Evolutionary conservation across 2,329 filamentous ascomycete genomes (phyloP).

Genomic region (Chlorencoelia australis): DNA sequence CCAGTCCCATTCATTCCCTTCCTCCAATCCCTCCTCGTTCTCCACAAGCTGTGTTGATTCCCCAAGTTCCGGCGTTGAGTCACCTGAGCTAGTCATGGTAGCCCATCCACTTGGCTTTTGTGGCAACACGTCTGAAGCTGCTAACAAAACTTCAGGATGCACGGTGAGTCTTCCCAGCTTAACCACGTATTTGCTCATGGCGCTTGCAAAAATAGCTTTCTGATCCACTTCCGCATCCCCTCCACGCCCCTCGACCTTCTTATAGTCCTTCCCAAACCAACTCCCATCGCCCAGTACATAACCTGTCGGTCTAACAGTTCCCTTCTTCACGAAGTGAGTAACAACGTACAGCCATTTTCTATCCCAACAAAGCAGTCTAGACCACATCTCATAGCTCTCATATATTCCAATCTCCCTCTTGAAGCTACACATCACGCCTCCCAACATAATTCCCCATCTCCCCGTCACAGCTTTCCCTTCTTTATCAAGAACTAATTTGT

Average conservation of each 20-base stretch:
- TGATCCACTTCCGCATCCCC: constrained; percentile 35
- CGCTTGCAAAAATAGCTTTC: constrained; percentile 60
- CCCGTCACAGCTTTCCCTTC: constrained; percentile 40
- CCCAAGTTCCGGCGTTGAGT: constrained; percentile 21
- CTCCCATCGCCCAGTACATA: constrained; percentile 32
- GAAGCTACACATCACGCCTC: constrained; percentile 65
- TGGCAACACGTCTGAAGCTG: constrained; percentile 65
- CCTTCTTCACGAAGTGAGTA: constrained; percentile 60
- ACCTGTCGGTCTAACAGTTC: constrained; percentile 42
- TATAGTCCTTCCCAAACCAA: constrained; percentile 29
- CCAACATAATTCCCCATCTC: constrained; percentile 53
- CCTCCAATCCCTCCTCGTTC: constrained; percentile 5
- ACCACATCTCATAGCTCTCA: constrained; percentile 64
- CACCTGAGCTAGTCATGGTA: constrained; percentile 24
- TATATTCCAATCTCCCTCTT: constrained; percentile 63
- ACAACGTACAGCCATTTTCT: constrained; percentile 73
- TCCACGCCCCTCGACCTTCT: constrained; percentile 31
- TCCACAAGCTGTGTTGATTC: constrained; percentile 6
- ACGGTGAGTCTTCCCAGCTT: constrained; percentile 77
- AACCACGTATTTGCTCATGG: constrained; percentile 71
- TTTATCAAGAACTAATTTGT: constrained; percentile 35
- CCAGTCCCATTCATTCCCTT: constrained; percentile 42
- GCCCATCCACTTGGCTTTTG: constrained; percentile 57
- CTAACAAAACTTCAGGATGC: constrained; percentile 66
- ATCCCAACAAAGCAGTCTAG: constrained; percentile 62